These are phyloP conservation scores for Psilocybe sp. DNA, from an alignment of 768 basidiomycete species.

Conservation along the genomic window DNA sequence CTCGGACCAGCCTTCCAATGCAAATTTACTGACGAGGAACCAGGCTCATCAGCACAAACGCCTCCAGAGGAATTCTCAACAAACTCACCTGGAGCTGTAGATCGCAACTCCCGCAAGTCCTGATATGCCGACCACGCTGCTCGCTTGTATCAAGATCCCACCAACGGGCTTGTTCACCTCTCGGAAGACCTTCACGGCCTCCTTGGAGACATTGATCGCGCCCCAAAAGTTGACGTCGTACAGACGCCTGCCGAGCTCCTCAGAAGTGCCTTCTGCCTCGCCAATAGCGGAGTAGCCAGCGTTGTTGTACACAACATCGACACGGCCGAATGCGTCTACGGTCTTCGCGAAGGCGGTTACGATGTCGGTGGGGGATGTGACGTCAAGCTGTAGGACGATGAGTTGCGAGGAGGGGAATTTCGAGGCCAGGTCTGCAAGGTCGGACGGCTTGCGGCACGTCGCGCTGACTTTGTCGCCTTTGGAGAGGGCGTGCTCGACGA, in stretches of 20 bases:
- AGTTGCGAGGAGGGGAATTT: background rate
- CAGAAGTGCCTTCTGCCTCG: background rate
- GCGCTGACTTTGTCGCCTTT: background rate
- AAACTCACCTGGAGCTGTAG: background rate
- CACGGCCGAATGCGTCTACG: background rate
- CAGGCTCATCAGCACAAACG: too few relatives aligned
- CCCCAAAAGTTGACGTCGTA: constrained; percentile 3
- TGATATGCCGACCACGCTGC: background rate
- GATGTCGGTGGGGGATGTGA: background rate
- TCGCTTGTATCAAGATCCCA: background rate
- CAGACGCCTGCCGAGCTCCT: background rate
- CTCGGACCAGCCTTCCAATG: too few relatives aligned
- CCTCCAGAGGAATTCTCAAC: background rate
- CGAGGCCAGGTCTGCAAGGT: background rate
- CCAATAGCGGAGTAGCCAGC: constrained; percentile 1
- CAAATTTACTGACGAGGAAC: too few relatives aligned
- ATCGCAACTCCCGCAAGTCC: background rate
- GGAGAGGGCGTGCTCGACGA: background rate
- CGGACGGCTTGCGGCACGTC: background rate
- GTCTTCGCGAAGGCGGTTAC: background rate
- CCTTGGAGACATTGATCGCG: background rate
- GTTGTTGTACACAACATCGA: constrained; percentile 9
- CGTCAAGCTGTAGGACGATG: constrained; percentile 3
- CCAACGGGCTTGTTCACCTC: background rate
- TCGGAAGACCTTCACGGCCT: background rate